Conservation (phyloP, 345 rosid genomes). For the Cochlearia excelsa region DNA sequence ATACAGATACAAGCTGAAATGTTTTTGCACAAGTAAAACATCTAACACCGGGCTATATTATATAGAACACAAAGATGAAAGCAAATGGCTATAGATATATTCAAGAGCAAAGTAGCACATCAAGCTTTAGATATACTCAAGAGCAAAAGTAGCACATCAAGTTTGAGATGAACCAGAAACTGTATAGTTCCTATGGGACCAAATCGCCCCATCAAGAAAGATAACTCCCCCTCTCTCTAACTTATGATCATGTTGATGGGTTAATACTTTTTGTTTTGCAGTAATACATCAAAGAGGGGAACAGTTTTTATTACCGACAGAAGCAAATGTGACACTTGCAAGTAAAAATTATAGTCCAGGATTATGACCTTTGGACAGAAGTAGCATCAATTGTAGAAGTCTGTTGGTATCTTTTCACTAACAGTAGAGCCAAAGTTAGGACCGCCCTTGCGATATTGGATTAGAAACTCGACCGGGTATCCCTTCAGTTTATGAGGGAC, state of each 20-base stretch:
- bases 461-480: slow-evolving; percentile 85
- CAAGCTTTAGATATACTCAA: too few species aligned
- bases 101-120: too few species aligned
- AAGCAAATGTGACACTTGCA: slow-evolving; percentile 34
- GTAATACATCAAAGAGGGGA: slow-evolving; percentile 20
- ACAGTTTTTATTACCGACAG: slow-evolving; percentile 35
- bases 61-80: too few species aligned
- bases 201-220: slow-evolving; percentile 26
- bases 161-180: slow-evolving; percentile 35
- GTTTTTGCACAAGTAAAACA: too few species aligned
- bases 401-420: slow-evolving; percentile 80
- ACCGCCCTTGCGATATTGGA: slow-evolving; percentile 88
- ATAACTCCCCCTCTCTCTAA: slow-evolving; percentile 23
- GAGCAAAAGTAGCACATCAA: background rate
- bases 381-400: slow-evolving; percentile 52
- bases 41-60: too few species aligned
- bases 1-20: too few species aligned
- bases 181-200: slow-evolving; percentile 22
- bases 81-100: too few species aligned
- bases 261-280: slow-evolving; percentile 1
- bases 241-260: slow-evolving; percentile 23
- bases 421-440: slow-evolving; percentile 94
- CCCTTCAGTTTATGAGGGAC: slow-evolving; percentile 88
- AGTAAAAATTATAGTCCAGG: slow-evolving; percentile 25
- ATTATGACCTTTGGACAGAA: slow-evolving; percentile 20